Conservation (phyloP, 305 asterid species). For the Rubia balearica region DNA sequence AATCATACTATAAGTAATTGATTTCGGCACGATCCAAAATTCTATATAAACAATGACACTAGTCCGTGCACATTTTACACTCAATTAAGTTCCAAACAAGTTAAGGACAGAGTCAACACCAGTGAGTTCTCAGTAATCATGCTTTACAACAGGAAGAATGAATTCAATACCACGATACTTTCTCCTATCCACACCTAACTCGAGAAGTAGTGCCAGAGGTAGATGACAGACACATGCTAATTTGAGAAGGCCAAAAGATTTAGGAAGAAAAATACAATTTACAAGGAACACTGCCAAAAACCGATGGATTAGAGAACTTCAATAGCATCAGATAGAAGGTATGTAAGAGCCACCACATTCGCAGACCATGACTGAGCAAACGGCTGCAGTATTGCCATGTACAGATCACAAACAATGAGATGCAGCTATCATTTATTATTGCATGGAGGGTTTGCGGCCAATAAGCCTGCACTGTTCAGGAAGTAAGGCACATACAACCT, state of each 20-base stretch:
- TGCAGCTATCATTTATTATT: constrained; percentile 34
- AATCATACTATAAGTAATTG: neutral
- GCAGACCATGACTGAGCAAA: neutral
- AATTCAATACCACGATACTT: constrained; percentile 4
- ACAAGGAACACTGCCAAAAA: constrained; percentile 4
- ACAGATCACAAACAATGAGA: constrained; percentile 3
- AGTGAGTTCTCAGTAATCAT: neutral
- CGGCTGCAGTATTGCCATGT: constrained; percentile 4
- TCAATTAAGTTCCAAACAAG: neutral
- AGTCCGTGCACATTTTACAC: neutral
- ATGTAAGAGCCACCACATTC: neutral
- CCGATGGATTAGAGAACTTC: neutral
- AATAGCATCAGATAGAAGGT: neutral
- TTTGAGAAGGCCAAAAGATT: neutral
- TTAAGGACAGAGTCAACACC: neutral
- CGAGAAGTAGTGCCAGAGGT: neutral
- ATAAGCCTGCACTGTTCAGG: constrained; percentile 96
- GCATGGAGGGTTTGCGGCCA: constrained; percentile 46
- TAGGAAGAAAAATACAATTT: neutral
- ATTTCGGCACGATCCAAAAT: neutral
- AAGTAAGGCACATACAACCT: constrained; percentile 68
- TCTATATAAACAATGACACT: neutral
- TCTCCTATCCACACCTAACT: neutral
- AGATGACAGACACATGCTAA: neutral
- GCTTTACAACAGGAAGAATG: constrained; percentile 11